Evolutionary conservation across 2,329 filamentous ascomycete species (phyloP).

Genomic region (Pseudogymnoascus sp.): DNA sequence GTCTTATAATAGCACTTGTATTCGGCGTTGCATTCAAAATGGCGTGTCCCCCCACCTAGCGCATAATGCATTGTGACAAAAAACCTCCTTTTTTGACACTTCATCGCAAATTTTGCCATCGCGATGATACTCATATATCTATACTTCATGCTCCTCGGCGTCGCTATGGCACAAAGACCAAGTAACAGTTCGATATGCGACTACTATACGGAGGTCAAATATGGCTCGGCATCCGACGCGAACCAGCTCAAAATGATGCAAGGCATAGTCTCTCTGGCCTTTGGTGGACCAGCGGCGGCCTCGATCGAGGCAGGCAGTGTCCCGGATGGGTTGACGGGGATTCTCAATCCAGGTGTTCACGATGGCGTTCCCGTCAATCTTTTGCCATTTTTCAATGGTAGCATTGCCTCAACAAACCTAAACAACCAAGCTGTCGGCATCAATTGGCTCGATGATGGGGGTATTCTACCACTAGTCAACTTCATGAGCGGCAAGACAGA

Average conservation of each 20-base stretch:
- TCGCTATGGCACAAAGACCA: slow-evolving; percentile 19
- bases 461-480: slow-evolving; percentile 20
- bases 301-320: slow-evolving; percentile 12
- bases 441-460: slow-evolving; percentile 30
- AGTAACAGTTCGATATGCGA: slow-evolving; percentile 29
- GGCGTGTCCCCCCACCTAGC: not conserved
- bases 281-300: slow-evolving; percentile 22
- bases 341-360: slow-evolving; percentile 26
- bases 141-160: slow-evolving; percentile 4
- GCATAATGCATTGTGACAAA: not conserved
- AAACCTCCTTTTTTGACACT: not conserved
- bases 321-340: slow-evolving; percentile 23
- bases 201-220: slow-evolving; percentile 26
- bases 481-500: slow-evolving; percentile 24
- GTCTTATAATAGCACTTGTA: slow-evolving; percentile 1
- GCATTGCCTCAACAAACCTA: slow-evolving; percentile 24
- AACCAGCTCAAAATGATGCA: slow-evolving; percentile 28
- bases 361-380: slow-evolving; percentile 22
- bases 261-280: slow-evolving; percentile 28
- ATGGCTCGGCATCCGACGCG: slow-evolving; percentile 22
- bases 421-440: slow-evolving; percentile 24
- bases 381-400: slow-evolving; percentile 29
- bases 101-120: not conserved
- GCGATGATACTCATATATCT: not conserved
- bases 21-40: not conserved